Percentiles rank a stretch among this genome's conserved stretches.
Evolutionary conservation across 2,329 filamentous ascomycete species (phyloP).

Genomic region (Sphaerostilbella broomeana): DNA sequence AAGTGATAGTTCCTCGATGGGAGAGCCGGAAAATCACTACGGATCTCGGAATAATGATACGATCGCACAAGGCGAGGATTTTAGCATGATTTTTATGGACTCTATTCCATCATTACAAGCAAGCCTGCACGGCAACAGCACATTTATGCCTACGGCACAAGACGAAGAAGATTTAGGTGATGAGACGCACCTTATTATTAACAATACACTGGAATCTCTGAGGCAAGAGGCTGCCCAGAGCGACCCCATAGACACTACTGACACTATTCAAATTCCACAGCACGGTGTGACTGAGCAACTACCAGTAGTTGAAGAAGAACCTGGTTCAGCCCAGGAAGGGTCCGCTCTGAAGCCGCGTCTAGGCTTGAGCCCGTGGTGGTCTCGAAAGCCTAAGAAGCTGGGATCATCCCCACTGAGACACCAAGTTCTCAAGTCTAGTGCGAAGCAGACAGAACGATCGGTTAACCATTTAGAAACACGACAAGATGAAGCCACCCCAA

Average conservation of each 20-base stretch:
- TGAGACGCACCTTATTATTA: conserved; percentile 51
- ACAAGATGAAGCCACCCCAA: conserved; percentile 10
- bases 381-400: conserved; percentile 31
- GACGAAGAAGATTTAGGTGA: conserved; percentile 43
- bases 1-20: conserved; percentile 29
- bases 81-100: conserved; percentile 54
- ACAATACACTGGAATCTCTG: conserved; percentile 46
- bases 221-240: conserved; percentile 26
- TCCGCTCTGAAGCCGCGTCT: conserved; percentile 10
- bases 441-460: conserved; percentile 19
- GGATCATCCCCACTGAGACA: conserved; percentile 27
- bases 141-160: conserved; percentile 26
- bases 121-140: conserved; percentile 27
- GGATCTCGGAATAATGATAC: conserved; percentile 31
- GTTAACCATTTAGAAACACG: not conserved
- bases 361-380: conserved; percentile 23
- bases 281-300: not conserved
- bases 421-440: conserved; percentile 27
- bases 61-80: conserved; percentile 46
- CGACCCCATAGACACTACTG: conserved; percentile 8
- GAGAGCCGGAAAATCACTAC: conserved; percentile 22
- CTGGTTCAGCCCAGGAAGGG: conserved; percentile 5
- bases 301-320: conserved; percentile 2
- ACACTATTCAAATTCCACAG: conserved; percentile 10
- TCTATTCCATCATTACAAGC: conserved; percentile 46